Conservation (phyloP, 176 grass and related monocot species). For the Olyra latifolia region DNA sequence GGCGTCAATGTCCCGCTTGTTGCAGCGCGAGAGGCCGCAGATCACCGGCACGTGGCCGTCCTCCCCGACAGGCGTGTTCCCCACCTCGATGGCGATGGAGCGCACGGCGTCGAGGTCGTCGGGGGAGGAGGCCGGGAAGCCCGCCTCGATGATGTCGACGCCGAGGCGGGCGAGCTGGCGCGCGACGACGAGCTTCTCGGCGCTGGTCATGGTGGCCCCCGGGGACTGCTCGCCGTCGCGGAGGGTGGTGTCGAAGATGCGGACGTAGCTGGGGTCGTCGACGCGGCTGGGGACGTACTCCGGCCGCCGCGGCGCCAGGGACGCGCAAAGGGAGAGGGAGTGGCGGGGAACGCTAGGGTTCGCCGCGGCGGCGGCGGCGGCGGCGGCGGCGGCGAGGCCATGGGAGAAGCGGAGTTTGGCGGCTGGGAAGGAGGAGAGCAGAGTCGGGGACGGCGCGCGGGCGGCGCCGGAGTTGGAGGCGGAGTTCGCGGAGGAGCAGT, state of each 20-base stretch:
- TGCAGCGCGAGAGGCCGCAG: constrained; percentile 60
- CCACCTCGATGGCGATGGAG: constrained; percentile 62
- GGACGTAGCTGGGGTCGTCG: constrained; percentile 63
- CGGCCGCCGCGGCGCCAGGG: constrained; percentile 24
- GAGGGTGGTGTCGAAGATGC: constrained; percentile 63
- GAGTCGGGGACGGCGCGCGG: background rate
- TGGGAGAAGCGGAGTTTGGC: constrained; percentile 4
- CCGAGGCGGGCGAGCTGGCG: constrained; percentile 56
- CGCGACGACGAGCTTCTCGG: constrained; percentile 59
- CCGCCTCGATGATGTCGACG: constrained; percentile 68
- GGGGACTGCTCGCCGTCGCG: constrained; percentile 68
- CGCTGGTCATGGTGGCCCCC: constrained; percentile 66
- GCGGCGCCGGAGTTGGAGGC: constrained; percentile 7
- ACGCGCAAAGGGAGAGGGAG: background rate
- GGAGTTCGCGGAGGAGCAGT: background rate
- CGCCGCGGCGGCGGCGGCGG: background rate
- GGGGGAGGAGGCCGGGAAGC: constrained; percentile 61
- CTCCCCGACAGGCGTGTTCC: constrained; percentile 44
- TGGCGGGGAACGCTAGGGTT: background rate
- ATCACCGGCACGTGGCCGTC: constrained; percentile 65
- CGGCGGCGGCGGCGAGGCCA: constrained; percentile 18
- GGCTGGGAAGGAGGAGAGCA: background rate
- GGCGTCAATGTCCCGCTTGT: constrained; percentile 53
- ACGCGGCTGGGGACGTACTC: constrained; percentile 46
- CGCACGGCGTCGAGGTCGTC: constrained; percentile 73